phyloP scores from a whole-genome alignment of 495 filamentous ascomycete species.

The Daldinia childiae region DNA sequence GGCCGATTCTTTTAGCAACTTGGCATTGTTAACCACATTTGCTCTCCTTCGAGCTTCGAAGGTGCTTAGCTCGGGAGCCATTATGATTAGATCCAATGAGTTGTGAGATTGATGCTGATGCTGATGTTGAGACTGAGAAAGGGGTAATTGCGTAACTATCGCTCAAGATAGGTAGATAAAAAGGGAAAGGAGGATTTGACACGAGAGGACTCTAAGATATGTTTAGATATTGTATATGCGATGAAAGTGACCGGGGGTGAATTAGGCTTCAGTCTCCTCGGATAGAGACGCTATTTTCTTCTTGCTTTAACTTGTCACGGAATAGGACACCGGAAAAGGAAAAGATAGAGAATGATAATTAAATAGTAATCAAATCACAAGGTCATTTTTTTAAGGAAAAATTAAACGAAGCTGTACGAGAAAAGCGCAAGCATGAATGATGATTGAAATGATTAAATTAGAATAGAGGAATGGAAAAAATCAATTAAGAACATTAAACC shows the following conservation, averaged over 20 bases:
- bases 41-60: conserved; percentile 59
- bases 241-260: not conserved
- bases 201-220: not conserved
- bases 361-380: not conserved
- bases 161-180: not conserved
- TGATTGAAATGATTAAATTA: conserved; percentile 15
- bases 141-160: not conserved
- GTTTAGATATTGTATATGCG: not conserved
- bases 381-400: not conserved
- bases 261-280: conserved; percentile 3
- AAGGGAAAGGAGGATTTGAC: not conserved
- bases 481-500: conserved; percentile 39
- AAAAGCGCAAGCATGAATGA: conserved; percentile 11
- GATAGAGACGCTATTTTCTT: conserved; percentile 4
- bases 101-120: too few species aligned
- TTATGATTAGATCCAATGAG: conserved; percentile 21
- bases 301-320: not conserved
- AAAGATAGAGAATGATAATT: not conserved
- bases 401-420: not conserved
- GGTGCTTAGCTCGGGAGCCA: conserved; percentile 53
- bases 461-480: conserved; percentile 28
- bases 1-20: conserved; percentile 55
- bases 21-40: conserved; percentile 60
- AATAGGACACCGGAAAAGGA: not conserved
- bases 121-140: not conserved